Percentiles rank a stretch among this genome's conserved stretches.
These are phyloP conservation scores for Chlorella vulgaris DNA, from an alignment of 139 green algal genomes.

Conservation along the genomic window DNA sequence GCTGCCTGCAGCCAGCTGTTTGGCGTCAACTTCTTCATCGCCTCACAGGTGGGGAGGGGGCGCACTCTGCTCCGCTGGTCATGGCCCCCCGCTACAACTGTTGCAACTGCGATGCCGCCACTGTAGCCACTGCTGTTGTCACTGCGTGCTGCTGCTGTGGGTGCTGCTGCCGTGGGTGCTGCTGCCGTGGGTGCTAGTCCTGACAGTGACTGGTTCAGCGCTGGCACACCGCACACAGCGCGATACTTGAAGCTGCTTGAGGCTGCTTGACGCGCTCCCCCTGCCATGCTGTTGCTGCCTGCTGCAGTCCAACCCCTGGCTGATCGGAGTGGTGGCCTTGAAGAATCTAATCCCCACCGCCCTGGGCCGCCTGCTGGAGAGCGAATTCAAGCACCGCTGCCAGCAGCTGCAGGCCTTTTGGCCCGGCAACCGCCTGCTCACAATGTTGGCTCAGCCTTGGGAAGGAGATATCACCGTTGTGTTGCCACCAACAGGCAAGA, in stretches of 20 bases:
- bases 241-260: too few relatives aligned
- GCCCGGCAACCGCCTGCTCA: slow-evolving; percentile 74
- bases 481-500: slow-evolving; percentile 57
- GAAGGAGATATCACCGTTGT: slow-evolving; percentile 90
- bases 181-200: too few relatives aligned
- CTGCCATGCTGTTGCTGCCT: slow-evolving; percentile 28
- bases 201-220: too few relatives aligned
- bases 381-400: slow-evolving; percentile 85
- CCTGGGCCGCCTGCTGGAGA: slow-evolving; percentile 75
- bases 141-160: background rate
- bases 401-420: slow-evolving; percentile 75
- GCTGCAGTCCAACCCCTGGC: slow-evolving; percentile 88
- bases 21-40: slow-evolving; percentile 93
- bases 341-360: slow-evolving; percentile 67
- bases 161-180: background rate
- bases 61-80: background rate
- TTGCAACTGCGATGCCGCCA: too few relatives aligned
- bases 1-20: slow-evolving; percentile 79
- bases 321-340: slow-evolving; percentile 83
- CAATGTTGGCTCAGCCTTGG: slow-evolving; percentile 88
- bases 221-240: too few relatives aligned
- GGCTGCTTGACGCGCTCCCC: background rate
- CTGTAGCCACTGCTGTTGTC: too few relatives aligned
- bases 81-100: too few relatives aligned
- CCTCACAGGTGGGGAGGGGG: background rate